Evolutionary conservation across 208 protist species (phyloP), one percentile per base, ranked within the genome.

Genomic region (Leishmania mexicana): DNA sequence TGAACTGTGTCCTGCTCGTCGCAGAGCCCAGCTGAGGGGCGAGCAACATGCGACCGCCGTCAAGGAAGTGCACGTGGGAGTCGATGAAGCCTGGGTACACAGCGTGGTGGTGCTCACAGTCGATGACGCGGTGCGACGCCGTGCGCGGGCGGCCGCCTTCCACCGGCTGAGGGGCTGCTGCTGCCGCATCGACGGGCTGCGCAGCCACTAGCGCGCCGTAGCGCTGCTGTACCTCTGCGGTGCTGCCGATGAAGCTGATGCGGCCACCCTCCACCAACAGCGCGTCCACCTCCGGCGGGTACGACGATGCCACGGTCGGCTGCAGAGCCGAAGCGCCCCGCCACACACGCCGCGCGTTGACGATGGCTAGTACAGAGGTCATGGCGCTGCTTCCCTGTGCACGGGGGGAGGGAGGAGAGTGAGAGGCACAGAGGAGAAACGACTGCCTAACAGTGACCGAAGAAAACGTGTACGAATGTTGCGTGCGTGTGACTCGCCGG

Each of bases 51-150:
- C 87, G 89, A 13, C 89, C 87, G 24, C 89, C 91, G 60, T 91
- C 86, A 17, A 95, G 62, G 75, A 95, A 86, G 81, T 93, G 89
- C 54, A 89, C 83, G 75, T 95, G 91, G 21, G 88, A 87, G 78
- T 95, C 91, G 57, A 93, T 91, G 78, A 95, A 92, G 51, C 91
- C 91, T 24, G 91, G 91, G 79, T 88, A 86, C 1, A 93, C 71
- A 54, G 79, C 65, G 64, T 82, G 77, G 72, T 76, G 76, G 73
- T 84, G 72, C 68, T 77, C 75, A 73, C 89, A 90, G 84, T 93
- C 89, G 73, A 93, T 88, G 74, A 86, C 15, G 67, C 85, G 85
- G 54, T 85, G 78, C 17, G 70, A 77, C 24, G 75, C 73, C 21
- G 53, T n/a, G 35, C 87, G 81, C 28, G 76, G 51, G 15, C 89